phyloP scores from a whole-genome alignment of 305 asterid species.

The Solanum hybrid region DNA sequence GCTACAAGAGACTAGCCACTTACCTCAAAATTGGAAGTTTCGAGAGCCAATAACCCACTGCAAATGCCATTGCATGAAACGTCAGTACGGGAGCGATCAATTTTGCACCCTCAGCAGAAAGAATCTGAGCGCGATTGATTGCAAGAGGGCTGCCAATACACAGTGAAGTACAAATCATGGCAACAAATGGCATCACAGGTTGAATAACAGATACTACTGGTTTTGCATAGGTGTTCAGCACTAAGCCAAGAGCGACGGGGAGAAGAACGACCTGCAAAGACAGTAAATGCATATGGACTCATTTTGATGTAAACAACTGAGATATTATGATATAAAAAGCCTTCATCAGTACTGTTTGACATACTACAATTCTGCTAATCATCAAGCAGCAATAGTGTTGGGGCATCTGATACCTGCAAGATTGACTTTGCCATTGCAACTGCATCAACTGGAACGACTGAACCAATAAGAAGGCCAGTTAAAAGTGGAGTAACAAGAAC shows the following conservation, averaged over 20 bases:
- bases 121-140: constrained; percentile 71
- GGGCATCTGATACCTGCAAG: constrained; percentile 49
- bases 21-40: constrained; percentile 63
- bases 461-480: constrained; percentile 89
- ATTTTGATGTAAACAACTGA: neutral
- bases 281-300: neutral
- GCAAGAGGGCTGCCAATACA: constrained; percentile 98
- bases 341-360: neutral
- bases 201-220: constrained; percentile 73
- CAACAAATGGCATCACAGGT: constrained; percentile 89
- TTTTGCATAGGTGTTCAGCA: constrained; percentile 73
- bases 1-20: constrained; percentile 1
- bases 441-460: constrained; percentile 95
- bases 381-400: neutral
- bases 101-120: constrained; percentile 69
- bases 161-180: constrained; percentile 85
- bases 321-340: neutral
- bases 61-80: constrained; percentile 72
- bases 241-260: constrained; percentile 68
- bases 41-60: constrained; percentile 82
- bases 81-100: constrained; percentile 71
- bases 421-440: constrained; percentile 93
- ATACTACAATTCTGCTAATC: neutral
- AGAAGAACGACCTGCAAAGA: constrained; percentile 76
- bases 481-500: constrained; percentile 80